Evolutionary conservation across 345 rosid species (phyloP).

Genomic region (Citrus glauca): DNA sequence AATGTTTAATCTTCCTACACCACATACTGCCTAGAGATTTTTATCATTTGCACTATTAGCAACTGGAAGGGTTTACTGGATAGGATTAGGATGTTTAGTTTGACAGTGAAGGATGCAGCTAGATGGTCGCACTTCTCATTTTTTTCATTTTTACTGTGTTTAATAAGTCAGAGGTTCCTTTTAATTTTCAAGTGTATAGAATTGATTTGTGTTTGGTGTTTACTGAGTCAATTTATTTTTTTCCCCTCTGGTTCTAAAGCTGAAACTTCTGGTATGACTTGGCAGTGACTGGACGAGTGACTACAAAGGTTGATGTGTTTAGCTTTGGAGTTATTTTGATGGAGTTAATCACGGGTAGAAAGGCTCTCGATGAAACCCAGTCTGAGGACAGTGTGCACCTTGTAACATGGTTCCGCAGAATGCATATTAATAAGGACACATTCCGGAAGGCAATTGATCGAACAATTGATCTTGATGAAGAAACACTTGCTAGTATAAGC

Average conservation of each 20-base stretch:
- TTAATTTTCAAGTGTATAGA: not conserved
- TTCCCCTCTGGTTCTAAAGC: not conserved
- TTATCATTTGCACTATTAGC: not conserved
- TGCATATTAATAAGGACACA: slow-evolving; percentile 18
- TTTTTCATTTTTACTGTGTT: no score
- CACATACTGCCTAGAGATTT: not conserved
- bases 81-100: not conserved
- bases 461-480: slow-evolving; percentile 25
- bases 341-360: slow-evolving; percentile 42
- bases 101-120: not conserved
- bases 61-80: not conserved
- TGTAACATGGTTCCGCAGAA: slow-evolving; percentile 37
- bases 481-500: slow-evolving; percentile 30
- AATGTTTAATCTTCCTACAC: not conserved
- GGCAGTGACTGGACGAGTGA: slow-evolving; percentile 22
- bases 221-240: not conserved
- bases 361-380: slow-evolving; percentile 36
- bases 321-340: slow-evolving; percentile 44
- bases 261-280: not conserved
- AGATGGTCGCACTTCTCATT: not conserved
- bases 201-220: not conserved
- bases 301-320: slow-evolving; percentile 39
- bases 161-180: not conserved
- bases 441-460: slow-evolving; percentile 29
- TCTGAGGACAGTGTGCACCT: slow-evolving; percentile 40